A percentile compares a stretch with the other conserved stretches of the same genome.
Evolutionary conservation across 2,329 filamentous ascomycete genomes (phyloP).

Genomic region (Alternaria ventricosa): DNA sequence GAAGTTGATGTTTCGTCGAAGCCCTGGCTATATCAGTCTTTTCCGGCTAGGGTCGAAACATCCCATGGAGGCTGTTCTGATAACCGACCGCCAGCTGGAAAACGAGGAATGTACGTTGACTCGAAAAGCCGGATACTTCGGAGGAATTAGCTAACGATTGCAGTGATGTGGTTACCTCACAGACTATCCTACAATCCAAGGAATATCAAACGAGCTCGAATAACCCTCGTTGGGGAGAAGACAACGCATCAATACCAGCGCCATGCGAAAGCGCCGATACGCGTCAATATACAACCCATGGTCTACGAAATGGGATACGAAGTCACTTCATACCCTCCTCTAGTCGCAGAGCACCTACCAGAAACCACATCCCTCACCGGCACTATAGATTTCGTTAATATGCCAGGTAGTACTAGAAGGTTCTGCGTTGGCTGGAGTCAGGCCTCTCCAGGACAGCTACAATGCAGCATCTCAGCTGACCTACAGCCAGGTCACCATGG

Average conservation of each 20-base stretch:
- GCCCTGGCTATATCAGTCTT: neutral
- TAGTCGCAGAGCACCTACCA: accelerated
- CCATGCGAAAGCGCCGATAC: neutral
- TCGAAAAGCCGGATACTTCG: no score
- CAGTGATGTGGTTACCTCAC: neutral
- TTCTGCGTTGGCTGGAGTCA: neutral
- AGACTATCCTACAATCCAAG: accelerated
- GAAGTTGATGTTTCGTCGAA: neutral
- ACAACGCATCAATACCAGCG: neutral
- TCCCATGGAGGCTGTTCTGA: neutral
- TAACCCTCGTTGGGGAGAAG: neutral
- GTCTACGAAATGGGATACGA: neutral
- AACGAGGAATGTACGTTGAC: neutral
- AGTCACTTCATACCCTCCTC: neutral
- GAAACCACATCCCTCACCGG: neutral
- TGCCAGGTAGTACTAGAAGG: no score
- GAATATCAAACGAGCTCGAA: neutral
- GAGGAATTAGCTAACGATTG: no score
- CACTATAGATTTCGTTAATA: no score
- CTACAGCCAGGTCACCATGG: accelerated
- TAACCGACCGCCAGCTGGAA: neutral
- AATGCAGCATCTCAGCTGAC: neutral
- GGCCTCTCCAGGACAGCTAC: accelerated
- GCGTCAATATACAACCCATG: neutral
- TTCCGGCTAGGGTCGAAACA: neutral